These are phyloP conservation scores for Crithidia acanthocephali DNA, from an alignment of 208 protist species.

Conservation along the genomic window DNA sequence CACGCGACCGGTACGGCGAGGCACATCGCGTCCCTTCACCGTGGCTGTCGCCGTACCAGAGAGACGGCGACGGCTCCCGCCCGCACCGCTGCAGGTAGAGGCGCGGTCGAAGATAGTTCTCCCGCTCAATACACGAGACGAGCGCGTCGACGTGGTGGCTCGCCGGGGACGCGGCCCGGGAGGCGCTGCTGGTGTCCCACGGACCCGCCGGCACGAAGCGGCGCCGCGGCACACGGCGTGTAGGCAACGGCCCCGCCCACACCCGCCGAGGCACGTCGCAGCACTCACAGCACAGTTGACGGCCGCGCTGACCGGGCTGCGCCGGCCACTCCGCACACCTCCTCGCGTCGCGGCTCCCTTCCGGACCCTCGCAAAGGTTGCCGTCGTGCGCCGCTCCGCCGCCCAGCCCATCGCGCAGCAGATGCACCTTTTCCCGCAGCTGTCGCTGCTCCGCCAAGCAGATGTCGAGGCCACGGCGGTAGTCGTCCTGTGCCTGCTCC, in stretches of 20 bases:
- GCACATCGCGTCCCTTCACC: not conserved
- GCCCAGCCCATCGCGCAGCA: constrained; percentile 7
- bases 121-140: constrained; percentile 72
- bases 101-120: constrained; percentile 71
- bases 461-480: constrained; percentile 8
- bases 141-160: constrained; percentile 75
- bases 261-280: constrained; percentile 23
- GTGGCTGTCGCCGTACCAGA: not conserved
- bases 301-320: not conserved
- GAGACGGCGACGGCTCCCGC: constrained; percentile 11
- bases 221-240: constrained; percentile 15
- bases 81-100: constrained; percentile 58
- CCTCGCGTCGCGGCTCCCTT: no score
- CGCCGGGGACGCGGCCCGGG: constrained; percentile 24
- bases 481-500: constrained; percentile 20
- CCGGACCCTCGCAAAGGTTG: not conserved
- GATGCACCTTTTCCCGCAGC: constrained; percentile 24
- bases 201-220: constrained; percentile 38
- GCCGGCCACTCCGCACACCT: not conserved
- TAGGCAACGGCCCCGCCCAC: constrained; percentile 15
- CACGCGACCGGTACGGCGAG: not conserved
- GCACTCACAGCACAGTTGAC: constrained; percentile 26
- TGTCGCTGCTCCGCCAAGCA: constrained; percentile 37
- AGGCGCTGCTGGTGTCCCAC: constrained; percentile 21
- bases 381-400: not conserved